Evolutionary conservation across 2,329 filamentous ascomycete genomes (phyloP), one percentile per base, ranked within the genome.

Genomic region (Nigrospora oryzae): DNA sequence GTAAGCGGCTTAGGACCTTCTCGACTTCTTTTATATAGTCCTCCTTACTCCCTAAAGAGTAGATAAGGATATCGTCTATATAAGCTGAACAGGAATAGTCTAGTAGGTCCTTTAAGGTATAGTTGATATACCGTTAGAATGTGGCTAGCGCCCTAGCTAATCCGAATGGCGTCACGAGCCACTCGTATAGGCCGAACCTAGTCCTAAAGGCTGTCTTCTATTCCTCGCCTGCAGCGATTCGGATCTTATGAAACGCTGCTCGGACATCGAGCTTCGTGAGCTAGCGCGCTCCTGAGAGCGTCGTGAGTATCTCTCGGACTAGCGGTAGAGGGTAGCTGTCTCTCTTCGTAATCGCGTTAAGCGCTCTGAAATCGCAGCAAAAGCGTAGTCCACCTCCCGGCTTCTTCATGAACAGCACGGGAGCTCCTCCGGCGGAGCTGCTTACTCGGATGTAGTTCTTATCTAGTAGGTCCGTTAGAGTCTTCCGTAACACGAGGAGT

Each of bases 291-390:
- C 19, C 19, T 23, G 19, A 23, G 19, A 23, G 19, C 19, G 19
- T 23, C 19, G 19, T 23, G 19, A 23, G 19, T 23, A 6, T 23
- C 19, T 23, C 19, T 23, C 19, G 19, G 19, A 23, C 6, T 6
- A 23, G 19, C 19, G 19, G 19, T 6, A 23, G 19, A 23, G 19
- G 19, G 19, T 23, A 23, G 19, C 19, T 23, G 19, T 23, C 19
- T 23, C 6, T 23, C 19, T 23, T 23, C 19, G 19, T 23, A 23
- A 4, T 4, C 4, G n/a, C n/a, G n/a, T n/a, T n/a, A n/a, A n/a
- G n/a, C n/a, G n/a, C n/a, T n/a, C n/a, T n/a, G n/a, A n/a, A 69
- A 46, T 68, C 53, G 6, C 67, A 51, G 50, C 50, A 67, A 36
- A 68, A 43, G 16, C 51, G 46, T 10, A 63, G 43, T 8, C 46